Conservation (phyloP, 495 filamentous ascomycete genomes). For the Aspergillus egyptiacus region DNA sequence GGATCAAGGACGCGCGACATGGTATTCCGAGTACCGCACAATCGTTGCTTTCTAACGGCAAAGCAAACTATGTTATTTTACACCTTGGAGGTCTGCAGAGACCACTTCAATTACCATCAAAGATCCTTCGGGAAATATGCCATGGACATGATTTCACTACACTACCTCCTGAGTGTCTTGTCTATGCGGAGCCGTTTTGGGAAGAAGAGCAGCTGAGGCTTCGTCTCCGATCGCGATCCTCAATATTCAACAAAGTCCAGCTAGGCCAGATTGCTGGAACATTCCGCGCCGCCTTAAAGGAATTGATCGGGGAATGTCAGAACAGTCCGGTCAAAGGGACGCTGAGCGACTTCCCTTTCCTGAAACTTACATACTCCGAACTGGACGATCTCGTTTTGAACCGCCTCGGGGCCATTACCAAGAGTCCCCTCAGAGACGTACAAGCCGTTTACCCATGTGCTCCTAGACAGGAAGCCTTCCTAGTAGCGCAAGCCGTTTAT, state of each 20-base stretch:
- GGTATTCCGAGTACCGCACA: background rate
- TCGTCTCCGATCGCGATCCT: background rate
- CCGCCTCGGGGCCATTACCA: background rate
- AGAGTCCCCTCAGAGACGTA: background rate
- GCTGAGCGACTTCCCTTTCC: constrained; percentile 10
- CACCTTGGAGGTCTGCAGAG: background rate
- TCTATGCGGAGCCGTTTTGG: background rate
- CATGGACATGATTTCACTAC: background rate
- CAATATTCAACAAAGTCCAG: background rate
- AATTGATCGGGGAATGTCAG: background rate
- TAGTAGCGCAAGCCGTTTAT: constrained; percentile 7
- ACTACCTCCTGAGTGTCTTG: background rate
- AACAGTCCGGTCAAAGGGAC: background rate
- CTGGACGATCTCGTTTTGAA: constrained; percentile 2
- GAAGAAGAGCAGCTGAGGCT: background rate
- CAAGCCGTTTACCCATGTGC: constrained; percentile 7
- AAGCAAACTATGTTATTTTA: background rate
- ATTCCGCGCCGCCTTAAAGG: background rate
- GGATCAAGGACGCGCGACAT: constrained; percentile 1
- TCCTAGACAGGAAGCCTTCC: constrained; percentile 8
- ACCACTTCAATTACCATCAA: background rate
- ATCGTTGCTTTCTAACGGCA: background rate
- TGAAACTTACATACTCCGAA: background rate
- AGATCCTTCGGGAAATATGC: background rate
- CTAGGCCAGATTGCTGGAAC: constrained; percentile 1